phyloP scores from a whole-genome alignment of 2,329 filamentous ascomycete genomes.

The Leptodontidium sp. region DNA sequence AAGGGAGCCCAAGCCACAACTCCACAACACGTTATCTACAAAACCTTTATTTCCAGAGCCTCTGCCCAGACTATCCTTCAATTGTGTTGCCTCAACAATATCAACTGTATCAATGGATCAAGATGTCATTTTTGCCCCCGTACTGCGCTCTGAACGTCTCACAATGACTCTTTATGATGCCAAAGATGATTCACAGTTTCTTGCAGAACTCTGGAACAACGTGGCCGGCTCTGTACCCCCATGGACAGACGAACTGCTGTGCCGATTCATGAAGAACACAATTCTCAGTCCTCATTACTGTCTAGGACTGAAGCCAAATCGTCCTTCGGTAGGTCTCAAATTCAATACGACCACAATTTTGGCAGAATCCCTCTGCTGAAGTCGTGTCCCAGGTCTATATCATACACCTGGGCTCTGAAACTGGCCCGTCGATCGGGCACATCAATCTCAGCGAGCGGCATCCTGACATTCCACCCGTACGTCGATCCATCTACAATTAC shows the following conservation, averaged over 20 bases:
- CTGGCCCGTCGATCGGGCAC: not conserved
- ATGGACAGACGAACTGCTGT: not conserved
- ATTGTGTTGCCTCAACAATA: constrained; percentile 3
- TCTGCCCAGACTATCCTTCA: not conserved
- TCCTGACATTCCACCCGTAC: not conserved
- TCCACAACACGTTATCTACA: not conserved
- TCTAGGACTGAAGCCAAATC: not conserved
- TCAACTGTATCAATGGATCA: not conserved
- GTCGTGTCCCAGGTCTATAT: not conserved
- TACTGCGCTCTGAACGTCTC: constrained; percentile 1
- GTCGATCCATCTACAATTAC: not conserved
- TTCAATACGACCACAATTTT: not conserved
- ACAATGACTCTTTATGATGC: constrained; percentile 1
- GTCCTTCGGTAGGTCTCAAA: not conserved
- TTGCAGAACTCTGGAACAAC: not conserved
- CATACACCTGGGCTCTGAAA: not conserved
- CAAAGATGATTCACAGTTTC: not conserved
- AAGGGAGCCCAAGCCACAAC: not conserved
- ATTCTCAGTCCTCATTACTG: not conserved
- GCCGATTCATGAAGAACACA: not conserved
- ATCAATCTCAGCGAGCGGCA: not conserved
- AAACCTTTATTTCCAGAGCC: not conserved
- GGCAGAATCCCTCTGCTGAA: not conserved
- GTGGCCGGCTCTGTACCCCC: not conserved
- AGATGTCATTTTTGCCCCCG: not conserved